Percentiles rank a stretch among this genome's conserved stretches.
phyloP scores from a whole-genome alignment of 1,139 yeast species.

The Magnusiomyces suaveolens region DNA sequence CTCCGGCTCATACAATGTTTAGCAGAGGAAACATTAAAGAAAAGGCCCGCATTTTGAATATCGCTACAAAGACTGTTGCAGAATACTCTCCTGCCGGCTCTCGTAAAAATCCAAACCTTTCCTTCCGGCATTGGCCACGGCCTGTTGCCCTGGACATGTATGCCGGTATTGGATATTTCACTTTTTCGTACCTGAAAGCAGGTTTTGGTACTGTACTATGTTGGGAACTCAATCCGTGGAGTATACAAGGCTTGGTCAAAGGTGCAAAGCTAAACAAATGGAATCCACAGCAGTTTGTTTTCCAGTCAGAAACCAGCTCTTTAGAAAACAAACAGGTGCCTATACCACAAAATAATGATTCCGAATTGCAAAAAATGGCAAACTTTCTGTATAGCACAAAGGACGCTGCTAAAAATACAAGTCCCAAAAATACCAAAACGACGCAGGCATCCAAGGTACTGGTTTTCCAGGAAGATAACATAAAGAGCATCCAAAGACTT shows the following conservation, averaged over 20 bases:
- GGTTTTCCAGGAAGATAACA: background rate
- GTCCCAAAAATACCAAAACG: background rate
- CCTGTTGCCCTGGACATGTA: constrained; percentile 57
- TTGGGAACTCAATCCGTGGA: constrained; percentile 87
- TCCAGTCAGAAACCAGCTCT: constrained; percentile 23
- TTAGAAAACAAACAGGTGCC: background rate
- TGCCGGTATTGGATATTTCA: constrained; percentile 81
- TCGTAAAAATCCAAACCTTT: background rate
- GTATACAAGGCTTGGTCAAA: constrained; percentile 56
- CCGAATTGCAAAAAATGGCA: background rate
- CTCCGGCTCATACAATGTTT: constrained; percentile 80
- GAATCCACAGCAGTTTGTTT: constrained; percentile 32
- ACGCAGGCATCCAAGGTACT: background rate
- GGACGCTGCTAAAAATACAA: background rate
- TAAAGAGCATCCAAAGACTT: background rate
- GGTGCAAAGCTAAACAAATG: constrained; percentile 45
- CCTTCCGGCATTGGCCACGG: background rate
- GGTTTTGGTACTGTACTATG: constrained; percentile 43
- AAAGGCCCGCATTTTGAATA: constrained; percentile 49
- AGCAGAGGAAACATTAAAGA: constrained; percentile 84
- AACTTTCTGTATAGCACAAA: background rate
- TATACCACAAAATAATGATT: background rate
- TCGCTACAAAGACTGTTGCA: background rate
- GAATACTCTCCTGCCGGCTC: background rate
- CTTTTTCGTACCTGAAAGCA: constrained; percentile 53